Percentiles rank a stretch among this genome's conserved stretches.
Conservation (phyloP, 768 basidiomycete genomes). For the Lepiota venenata region DNA sequence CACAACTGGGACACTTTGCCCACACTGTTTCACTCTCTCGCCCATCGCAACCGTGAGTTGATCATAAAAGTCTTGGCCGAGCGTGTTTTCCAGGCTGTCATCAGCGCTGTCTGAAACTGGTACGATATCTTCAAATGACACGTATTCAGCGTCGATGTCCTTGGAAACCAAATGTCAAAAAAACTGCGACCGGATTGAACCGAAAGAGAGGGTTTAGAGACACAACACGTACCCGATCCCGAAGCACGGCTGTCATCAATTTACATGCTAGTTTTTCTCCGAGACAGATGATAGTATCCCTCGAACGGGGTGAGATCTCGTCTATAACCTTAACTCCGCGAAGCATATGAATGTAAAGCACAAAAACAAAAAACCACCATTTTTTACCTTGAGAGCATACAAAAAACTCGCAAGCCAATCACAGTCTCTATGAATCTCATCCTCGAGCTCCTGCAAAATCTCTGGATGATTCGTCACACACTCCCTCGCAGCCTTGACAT, state of each 20-base stretch:
- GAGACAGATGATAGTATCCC: conserved; percentile 91
- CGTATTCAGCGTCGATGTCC: conserved; percentile 96
- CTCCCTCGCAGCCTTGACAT: conserved; percentile 70
- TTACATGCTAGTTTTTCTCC: conserved; percentile 92
- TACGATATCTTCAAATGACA: conserved; percentile 88
- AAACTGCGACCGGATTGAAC: background rate
- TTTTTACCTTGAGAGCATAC: conserved; percentile 76
- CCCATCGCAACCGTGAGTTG: conserved; percentile 67
- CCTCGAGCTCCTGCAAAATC: conserved; percentile 72
- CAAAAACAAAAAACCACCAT: conserved; percentile 19
- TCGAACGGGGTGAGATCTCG: conserved; percentile 92
- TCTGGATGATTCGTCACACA: conserved; percentile 49
- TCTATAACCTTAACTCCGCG: conserved; percentile 75
- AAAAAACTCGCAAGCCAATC: conserved; percentile 85
- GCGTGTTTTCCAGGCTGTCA: conserved; percentile 42
- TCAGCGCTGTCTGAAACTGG: conserved; percentile 61
- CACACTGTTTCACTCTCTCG: conserved; percentile 76
- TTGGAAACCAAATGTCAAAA: conserved; percentile 26
- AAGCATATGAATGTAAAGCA: background rate
- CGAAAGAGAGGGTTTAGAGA: no score
- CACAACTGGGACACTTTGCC: conserved; percentile 84
- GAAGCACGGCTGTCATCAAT: conserved; percentile 83
- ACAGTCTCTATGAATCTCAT: conserved; percentile 86
- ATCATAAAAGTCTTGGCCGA: conserved; percentile 92
- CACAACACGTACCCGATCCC: conserved; percentile 77